phyloP scores from a whole-genome alignment of 805 yeast species.

The Candida argentea region DNA sequence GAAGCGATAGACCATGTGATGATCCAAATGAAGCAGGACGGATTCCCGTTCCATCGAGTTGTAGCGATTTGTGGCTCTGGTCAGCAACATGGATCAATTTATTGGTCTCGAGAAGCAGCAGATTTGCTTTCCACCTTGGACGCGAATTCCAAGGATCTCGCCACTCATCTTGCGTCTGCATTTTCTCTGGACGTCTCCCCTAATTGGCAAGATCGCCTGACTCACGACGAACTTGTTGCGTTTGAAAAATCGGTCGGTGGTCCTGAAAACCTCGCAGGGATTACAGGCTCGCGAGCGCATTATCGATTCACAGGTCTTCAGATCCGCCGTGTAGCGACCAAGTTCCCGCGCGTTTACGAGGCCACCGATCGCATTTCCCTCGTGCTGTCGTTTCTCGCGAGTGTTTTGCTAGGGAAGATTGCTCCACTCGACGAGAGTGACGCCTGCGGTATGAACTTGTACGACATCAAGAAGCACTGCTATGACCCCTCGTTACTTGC shows the following conservation, averaged over 20 bases:
- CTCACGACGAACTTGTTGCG: slow-evolving; percentile 52
- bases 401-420: slow-evolving; percentile 56
- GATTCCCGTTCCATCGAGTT: slow-evolving; percentile 51
- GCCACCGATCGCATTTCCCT: slow-evolving; percentile 56
- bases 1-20: slow-evolving; percentile 68
- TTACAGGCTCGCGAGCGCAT: slow-evolving; percentile 84
- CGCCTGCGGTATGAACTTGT: slow-evolving; percentile 89
- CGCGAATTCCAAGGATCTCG: slow-evolving; percentile 3
- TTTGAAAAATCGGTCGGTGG: slow-evolving; percentile 51
- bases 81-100: slow-evolving; percentile 90
- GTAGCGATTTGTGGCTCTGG: slow-evolving; percentile 74
- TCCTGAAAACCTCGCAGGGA: slow-evolving; percentile 48
- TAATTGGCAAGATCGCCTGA: slow-evolving; percentile 93
- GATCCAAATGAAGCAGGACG: slow-evolving; percentile 34
- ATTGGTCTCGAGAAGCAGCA: slow-evolving; percentile 50
- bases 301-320: slow-evolving; percentile 90
- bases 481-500: slow-evolving; percentile 51
- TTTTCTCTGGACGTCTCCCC: slow-evolving; percentile 64
- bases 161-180: slow-evolving; percentile 38
- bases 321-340: slow-evolving; percentile 59
- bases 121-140: slow-evolving; percentile 29
- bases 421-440: slow-evolving; percentile 71
- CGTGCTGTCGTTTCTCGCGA: slow-evolving; percentile 70
- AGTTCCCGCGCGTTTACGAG: slow-evolving; percentile 42
- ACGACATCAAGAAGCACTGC: slow-evolving; percentile 49